Base-by-base conservation (phyloP, 306 rosid species). In the Lathyrus tuberosus region DNA sequence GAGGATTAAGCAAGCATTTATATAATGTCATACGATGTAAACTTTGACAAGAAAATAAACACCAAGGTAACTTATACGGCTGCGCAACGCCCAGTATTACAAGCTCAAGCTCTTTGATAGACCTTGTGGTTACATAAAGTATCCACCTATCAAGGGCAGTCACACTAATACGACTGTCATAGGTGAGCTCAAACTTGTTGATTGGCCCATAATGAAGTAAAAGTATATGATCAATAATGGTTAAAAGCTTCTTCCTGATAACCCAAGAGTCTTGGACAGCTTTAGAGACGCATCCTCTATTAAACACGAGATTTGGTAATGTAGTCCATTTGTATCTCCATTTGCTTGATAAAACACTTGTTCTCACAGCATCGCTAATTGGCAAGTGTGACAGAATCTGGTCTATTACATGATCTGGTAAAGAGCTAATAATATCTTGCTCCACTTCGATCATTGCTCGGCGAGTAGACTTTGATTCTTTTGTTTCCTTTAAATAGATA, bases 321-420 rank as follows among this genome's bases (percentile, higher is more conserved):
- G 59, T 65, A 8, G 87, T 66, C 80, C 83, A 83, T 75, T 61
- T 89, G 73, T 78, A 82, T 73, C 85, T 85, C 96, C 91, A 89
- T 31, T 78, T 80, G 64, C 81, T 78, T 0, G 91, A 87, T 65
- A 89, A 78, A 64, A 87, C 43, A 64, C 96, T 83, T n/a, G 89
- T 89, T 73, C 75, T 76, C 76, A 71, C 82, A 0, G 90, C 88
- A 20, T 85, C 85, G 78, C 44, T 76, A 40, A 86, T 47, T 81
- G 83, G 47, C 86, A 81, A 74, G 68, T 33, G n/a, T 3, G 86
- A 74, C 42, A 30, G 66, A 83, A 87, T 47, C 14, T 76, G 80
- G 3, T 86, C 84, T 38, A 56, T 57, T 22, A 87, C 5, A 76
- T 67, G 82, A 52, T 70, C 84, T 0, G 92, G 92, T 78, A 87